Percentiles rank a stretch among this genome's conserved stretches.
These are phyloP conservation scores for Moesziomyces antarcticus DNA, from an alignment of 1,284 basidiomycete species.

Conservation along the genomic window DNA sequence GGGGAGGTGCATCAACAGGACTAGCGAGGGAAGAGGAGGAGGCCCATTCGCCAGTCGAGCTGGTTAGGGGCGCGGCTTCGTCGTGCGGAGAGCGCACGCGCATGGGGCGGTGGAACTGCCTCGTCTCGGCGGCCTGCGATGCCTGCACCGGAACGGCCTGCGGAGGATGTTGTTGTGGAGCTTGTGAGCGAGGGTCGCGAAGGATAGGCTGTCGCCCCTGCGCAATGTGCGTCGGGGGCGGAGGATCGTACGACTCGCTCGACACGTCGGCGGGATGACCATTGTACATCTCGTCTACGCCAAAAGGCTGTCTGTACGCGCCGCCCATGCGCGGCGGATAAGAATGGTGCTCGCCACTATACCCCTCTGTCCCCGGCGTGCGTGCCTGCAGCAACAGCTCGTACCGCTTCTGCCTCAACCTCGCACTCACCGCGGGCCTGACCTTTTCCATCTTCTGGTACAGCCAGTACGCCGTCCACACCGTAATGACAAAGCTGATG, in stretches of 20 bases:
- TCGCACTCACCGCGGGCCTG: constrained; percentile 73
- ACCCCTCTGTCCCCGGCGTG: constrained; percentile 29
- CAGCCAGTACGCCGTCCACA: constrained; percentile 85
- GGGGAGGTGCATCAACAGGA: constrained; percentile 10
- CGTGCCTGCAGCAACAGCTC: constrained; percentile 46
- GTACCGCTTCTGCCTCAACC: constrained; percentile 77
- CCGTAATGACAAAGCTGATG: constrained; percentile 73
- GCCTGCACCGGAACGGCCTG: too few species aligned
- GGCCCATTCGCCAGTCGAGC: constrained; percentile 16
- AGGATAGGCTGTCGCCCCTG: constrained; percentile 9
- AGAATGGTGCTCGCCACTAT: constrained; percentile 7
- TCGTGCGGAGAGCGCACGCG: constrained; percentile 9
- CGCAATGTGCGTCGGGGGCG: neutral
- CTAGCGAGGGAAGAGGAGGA: constrained; percentile 7
- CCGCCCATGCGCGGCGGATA: constrained; percentile 10
- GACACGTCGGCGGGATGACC: constrained; percentile 10
- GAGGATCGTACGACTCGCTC: constrained; percentile 10
- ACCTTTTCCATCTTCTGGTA: constrained; percentile 79
- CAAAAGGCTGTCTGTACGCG: neutral
- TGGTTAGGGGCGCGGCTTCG: constrained; percentile 5
- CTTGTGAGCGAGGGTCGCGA: neutral
- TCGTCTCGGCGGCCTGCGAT: neutral
- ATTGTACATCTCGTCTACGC: constrained; percentile 10
- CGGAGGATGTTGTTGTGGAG: neutral
- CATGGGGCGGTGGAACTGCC: constrained; percentile 43